phyloP scores from a whole-genome alignment of 352 stramenopile species.

The Pythium sp. region DNA sequence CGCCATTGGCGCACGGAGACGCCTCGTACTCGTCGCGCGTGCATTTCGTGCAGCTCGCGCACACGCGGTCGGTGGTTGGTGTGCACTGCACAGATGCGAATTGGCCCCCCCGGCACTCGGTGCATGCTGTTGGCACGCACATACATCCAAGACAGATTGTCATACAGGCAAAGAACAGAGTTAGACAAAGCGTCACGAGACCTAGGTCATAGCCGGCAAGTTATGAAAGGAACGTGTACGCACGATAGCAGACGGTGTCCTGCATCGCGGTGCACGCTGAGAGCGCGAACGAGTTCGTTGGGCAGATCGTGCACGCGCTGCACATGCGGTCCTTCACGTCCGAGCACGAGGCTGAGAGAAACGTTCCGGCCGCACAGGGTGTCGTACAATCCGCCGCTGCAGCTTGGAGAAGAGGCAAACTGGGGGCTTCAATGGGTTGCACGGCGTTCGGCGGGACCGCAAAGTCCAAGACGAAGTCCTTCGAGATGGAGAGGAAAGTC shows the following conservation, averaged over 20 bases:
- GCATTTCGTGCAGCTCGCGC: constrained; percentile 56
- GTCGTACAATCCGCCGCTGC: constrained; percentile 55
- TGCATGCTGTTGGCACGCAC: constrained; percentile 41
- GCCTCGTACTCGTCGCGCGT: constrained; percentile 71
- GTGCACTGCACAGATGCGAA: constrained; percentile 46
- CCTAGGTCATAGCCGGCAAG: not conserved
- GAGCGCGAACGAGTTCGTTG: constrained; percentile 51
- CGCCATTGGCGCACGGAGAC: constrained; percentile 45
- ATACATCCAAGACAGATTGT: not conserved
- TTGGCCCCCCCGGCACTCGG: constrained; percentile 53
- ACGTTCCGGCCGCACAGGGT: constrained; percentile 37
- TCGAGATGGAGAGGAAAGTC: constrained; percentile 49
- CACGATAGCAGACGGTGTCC: constrained; percentile 74
- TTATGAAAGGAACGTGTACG: constrained; percentile 13
- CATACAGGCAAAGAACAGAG: not conserved
- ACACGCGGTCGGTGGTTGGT: constrained; percentile 56
- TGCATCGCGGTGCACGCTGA: constrained; percentile 41
- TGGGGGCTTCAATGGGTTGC: constrained; percentile 16
- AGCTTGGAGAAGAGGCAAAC: constrained; percentile 30
- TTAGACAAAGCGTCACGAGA: not conserved
- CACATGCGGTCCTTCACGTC: constrained; percentile 60
- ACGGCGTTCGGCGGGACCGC: constrained; percentile 36
- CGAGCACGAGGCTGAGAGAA: constrained; percentile 54
- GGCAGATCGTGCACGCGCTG: constrained; percentile 52
- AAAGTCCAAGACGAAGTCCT: constrained; percentile 47